Evolutionary conservation across 345 rosid species (phyloP).

Genomic region (Acer campestre): DNA sequence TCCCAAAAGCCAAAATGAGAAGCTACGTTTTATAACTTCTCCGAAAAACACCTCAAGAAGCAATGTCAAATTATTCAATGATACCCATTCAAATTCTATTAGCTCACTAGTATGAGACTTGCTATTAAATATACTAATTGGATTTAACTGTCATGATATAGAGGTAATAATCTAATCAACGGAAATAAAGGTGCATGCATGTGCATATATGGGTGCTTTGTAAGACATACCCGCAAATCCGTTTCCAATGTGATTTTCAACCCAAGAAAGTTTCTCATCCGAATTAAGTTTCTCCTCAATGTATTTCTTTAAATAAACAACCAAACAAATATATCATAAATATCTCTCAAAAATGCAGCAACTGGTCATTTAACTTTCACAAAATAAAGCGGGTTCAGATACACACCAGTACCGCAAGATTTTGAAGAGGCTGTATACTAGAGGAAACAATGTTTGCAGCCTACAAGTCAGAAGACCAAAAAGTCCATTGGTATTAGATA

Average conservation of each 20-base stretch:
- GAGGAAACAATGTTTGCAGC: conserved; percentile 74
- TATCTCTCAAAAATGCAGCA: background rate
- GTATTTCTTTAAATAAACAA: conserved; percentile 42
- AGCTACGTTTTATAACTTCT: too few relatives aligned
- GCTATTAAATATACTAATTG: background rate
- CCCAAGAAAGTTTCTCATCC: conserved; percentile 55
- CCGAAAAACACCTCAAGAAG: too few relatives aligned
- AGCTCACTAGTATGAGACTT: background rate
- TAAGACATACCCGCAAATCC: conserved; percentile 65
- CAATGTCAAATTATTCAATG: background rate
- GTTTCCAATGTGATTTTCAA: conserved; percentile 50
- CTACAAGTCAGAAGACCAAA: conserved; percentile 34
- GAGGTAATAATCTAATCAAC: background rate
- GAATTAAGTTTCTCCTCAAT: conserved; percentile 57
- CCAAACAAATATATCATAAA: background rate
- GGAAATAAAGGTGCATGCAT: background rate
- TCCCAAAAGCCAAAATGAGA: too few relatives aligned
- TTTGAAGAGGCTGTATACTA: conserved; percentile 82
- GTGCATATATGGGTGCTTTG: background rate
- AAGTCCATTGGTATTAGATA: background rate
- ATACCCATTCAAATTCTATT: background rate
- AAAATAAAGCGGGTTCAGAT: conserved; percentile 7
- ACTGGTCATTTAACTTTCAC: background rate
- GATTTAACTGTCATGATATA: background rate
- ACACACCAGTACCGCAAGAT: conserved; percentile 60